Percentiles rank a stretch among this genome's conserved stretches.
phyloP scores from a whole-genome alignment of 192 early-diverging fungal species.

The Allomyces javanicus region DNA sequence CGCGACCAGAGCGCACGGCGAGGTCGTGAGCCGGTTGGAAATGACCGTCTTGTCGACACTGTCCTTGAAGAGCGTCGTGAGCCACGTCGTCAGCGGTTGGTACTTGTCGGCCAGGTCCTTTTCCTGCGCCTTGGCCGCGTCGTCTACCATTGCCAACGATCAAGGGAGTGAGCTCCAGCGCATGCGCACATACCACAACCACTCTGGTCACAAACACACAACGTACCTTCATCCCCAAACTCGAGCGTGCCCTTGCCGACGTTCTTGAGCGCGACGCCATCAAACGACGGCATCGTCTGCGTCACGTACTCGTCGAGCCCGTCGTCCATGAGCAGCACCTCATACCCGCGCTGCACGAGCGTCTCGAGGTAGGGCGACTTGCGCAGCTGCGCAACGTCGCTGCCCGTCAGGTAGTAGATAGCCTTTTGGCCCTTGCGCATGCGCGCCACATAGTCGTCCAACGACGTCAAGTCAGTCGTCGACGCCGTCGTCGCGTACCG shows the following conservation, averaged over 20 bases:
- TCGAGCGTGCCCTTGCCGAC: constrained; percentile 43
- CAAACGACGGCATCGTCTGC: constrained; percentile 47
- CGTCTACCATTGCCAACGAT: constrained; percentile 8
- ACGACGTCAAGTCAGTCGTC: constrained; percentile 24
- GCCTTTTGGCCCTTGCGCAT: constrained; percentile 82
- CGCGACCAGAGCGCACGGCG: constrained; percentile 52
- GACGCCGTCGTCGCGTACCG: constrained; percentile 52
- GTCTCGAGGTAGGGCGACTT: constrained; percentile 84
- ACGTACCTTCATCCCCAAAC: constrained; percentile 29
- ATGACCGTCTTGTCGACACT: constrained; percentile 30
- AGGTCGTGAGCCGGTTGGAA: constrained; percentile 57
- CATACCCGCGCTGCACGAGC: constrained; percentile 66
- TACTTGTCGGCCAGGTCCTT: constrained; percentile 16
- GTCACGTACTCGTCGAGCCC: constrained; percentile 58
- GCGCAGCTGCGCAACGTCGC: constrained; percentile 39
- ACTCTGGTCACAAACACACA: constrained; percentile 15
- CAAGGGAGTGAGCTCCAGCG: constrained; percentile 1
- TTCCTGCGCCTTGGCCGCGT: constrained; percentile 8
- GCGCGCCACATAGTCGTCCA: constrained; percentile 60
- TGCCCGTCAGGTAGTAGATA: constrained; percentile 73
- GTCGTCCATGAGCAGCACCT: constrained; percentile 67
- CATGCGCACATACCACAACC: constrained; percentile 28
- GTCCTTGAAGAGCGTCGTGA: constrained; percentile 9
- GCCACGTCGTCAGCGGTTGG: constrained; percentile 23
- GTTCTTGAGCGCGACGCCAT: constrained; percentile 61